A percentile compares a stretch with the other conserved stretches of the same genome.
Conservation (phyloP, 495 filamentous ascomycete species). For the Penicilliopsis zonata region DNA sequence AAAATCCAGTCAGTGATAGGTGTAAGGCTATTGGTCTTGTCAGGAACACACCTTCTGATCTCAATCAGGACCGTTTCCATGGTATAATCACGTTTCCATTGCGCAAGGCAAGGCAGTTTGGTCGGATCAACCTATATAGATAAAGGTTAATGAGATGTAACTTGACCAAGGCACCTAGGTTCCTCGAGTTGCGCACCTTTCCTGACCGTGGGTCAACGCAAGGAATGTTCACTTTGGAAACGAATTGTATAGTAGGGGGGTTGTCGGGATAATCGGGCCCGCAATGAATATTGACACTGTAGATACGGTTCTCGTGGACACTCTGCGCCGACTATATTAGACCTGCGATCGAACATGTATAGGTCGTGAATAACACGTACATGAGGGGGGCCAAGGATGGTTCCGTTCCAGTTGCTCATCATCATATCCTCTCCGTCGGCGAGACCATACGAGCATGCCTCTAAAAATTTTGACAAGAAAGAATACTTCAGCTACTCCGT, state of each 20-base stretch:
- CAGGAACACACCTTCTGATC: slow-evolving; percentile 51
- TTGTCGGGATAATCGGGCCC: slow-evolving; percentile 78
- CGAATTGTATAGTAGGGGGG: slow-evolving; percentile 81
- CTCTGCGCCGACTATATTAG: slow-evolving; percentile 55
- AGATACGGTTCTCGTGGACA: slow-evolving; percentile 95
- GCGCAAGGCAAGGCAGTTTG: slow-evolving; percentile 68
- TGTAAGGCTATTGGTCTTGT: slow-evolving; percentile 8
- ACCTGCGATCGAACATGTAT: too few relatives aligned
- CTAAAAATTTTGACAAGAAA: slow-evolving; percentile 29
- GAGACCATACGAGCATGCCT: slow-evolving; percentile 94
- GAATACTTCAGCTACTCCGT: slow-evolving; percentile 6
- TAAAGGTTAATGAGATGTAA: not conserved
- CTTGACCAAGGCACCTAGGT: not conserved
- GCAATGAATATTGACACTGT: slow-evolving; percentile 95
- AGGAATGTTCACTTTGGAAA: slow-evolving; percentile 87
- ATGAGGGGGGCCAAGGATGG: slow-evolving; percentile 92
- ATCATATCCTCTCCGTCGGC: slow-evolving; percentile 89
- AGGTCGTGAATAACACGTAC: slow-evolving; percentile 37
- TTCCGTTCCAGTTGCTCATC: slow-evolving; percentile 98
- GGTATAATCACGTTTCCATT: slow-evolving; percentile 80
- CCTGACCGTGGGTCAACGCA: slow-evolving; percentile 74
- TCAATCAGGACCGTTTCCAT: slow-evolving; percentile 93
- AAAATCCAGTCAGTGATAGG: slow-evolving; percentile 5
- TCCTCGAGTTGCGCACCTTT: slow-evolving; percentile 34
- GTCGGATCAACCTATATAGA: slow-evolving; percentile 66